A percentile compares a stretch with the other conserved stretches of the same genome.
Evolutionary conservation across 768 basidiomycete species (phyloP).

Genomic region (Nevesoporus exiguus): DNA sequence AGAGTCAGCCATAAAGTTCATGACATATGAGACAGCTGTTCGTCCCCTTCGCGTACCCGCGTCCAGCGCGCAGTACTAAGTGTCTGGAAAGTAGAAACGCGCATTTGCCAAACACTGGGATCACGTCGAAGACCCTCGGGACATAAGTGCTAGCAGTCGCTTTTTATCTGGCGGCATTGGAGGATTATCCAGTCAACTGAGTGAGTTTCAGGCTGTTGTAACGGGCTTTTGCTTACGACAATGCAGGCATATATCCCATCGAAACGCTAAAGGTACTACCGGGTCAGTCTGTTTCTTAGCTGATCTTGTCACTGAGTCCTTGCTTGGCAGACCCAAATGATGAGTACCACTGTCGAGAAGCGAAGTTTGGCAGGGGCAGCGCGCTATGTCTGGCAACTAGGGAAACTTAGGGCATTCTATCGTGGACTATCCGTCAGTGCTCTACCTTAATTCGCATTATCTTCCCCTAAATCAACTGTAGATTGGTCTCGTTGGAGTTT

Average conservation of each 20-base stretch:
- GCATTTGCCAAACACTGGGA: conserved; percentile 92
- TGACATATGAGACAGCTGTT: conserved; percentile 90
- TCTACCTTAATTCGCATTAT: conserved; percentile 5
- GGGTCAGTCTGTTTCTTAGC: background rate
- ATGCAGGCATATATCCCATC: conserved; percentile 87
- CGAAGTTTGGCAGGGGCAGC: conserved; percentile 61
- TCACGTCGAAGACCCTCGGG: conserved; percentile 79
- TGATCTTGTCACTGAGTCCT: conserved; percentile 2
- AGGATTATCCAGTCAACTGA: conserved; percentile 89
- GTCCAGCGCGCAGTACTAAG: conserved; percentile 16
- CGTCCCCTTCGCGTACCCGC: conserved; percentile 32
- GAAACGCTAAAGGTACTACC: conserved; percentile 86
- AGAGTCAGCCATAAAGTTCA: conserved; percentile 98
- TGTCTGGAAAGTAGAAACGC: conserved; percentile 66
- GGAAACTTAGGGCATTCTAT: conserved; percentile 83
- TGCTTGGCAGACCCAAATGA: conserved; percentile 88
- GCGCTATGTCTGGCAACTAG: conserved; percentile 71
- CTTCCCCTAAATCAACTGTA: conserved; percentile 32
- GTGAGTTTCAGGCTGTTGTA: conserved; percentile 42
- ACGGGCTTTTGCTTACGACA: conserved; percentile 14
- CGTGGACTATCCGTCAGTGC: conserved; percentile 79
- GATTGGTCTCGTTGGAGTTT: conserved; percentile 95
- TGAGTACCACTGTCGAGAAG: conserved; percentile 75
- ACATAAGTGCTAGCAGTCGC: conserved; percentile 88
- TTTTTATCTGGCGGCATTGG: conserved; percentile 96